Conservation (phyloP, 768 basidiomycete genomes). For the Xanthoconium stramineum region DNA sequence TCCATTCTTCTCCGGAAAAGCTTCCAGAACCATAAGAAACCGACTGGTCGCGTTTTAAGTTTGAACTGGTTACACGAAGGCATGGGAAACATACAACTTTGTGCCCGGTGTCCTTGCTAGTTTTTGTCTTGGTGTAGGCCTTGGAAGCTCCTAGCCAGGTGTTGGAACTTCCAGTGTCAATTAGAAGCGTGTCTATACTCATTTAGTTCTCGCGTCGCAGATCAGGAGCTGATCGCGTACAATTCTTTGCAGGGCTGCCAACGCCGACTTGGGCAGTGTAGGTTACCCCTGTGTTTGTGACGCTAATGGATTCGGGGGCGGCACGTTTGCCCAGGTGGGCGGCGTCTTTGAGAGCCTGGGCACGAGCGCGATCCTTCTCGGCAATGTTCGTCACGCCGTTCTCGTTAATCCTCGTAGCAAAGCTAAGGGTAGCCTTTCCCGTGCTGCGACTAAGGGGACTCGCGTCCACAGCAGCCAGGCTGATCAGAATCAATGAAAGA, state of each 20-base stretch:
- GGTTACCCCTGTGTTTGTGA: conserved; percentile 23
- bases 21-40: neutral
- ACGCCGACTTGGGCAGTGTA: conserved; percentile 28
- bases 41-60: too few species aligned
- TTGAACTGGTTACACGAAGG: too few species aligned
- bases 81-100: conserved; percentile 7
- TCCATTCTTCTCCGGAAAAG: conserved; percentile 12
- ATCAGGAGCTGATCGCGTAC: conserved; percentile 7
- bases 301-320: neutral
- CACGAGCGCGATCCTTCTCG: conserved; percentile 21
- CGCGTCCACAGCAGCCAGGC: conserved; percentile 12
- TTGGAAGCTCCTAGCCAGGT: conserved; percentile 31
- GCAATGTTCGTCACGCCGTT: conserved; percentile 7
- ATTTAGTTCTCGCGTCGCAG: too few species aligned
- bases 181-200: conserved; percentile 22
- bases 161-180: conserved; percentile 29
- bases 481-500: conserved; percentile 13
- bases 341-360: conserved; percentile 4
- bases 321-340: conserved; percentile 7
- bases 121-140: conserved; percentile 25
- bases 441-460: conserved; percentile 2
- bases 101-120: conserved; percentile 23
- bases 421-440: conserved; percentile 8
- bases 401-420: conserved; percentile 12
- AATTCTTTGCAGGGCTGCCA: conserved; percentile 19